These are phyloP conservation scores for Phytopythium boreale DNA, from an alignment of 352 stramenopile genomes.

Conservation along the genomic window DNA sequence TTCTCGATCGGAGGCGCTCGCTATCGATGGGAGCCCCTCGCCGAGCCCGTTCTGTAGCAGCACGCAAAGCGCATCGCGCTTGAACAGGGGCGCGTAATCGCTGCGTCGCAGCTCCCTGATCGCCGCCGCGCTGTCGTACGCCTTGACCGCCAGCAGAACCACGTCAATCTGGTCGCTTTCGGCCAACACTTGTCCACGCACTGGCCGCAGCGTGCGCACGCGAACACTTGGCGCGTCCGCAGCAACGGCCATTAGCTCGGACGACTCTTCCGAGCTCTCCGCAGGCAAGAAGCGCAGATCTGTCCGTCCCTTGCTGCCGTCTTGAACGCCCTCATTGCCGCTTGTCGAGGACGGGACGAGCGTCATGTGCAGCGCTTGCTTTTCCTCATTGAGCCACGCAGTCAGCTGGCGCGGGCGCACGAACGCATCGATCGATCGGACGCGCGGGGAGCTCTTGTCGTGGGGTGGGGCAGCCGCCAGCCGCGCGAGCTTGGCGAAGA, in stretches of 20 bases:
- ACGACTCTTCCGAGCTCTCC: not conserved
- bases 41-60: conserved; percentile 70
- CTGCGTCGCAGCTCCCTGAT: conserved; percentile 32
- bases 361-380: conserved; percentile 1
- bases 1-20: not conserved
- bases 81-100: conserved; percentile 29
- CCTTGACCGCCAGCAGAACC: conserved; percentile 65
- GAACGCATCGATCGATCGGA: conserved; percentile 38
- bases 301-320: not conserved
- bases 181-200: not conserved
- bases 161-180: conserved; percentile 38
- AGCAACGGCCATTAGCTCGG: conserved; percentile 6
- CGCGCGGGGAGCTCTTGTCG: not conserved
- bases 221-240: conserved; percentile 21
- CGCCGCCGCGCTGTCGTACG: conserved; percentile 46
- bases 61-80: conserved; percentile 47
- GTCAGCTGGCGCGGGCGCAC: conserved; percentile 45
- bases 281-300: not conserved
- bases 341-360: not conserved
- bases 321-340: not conserved
- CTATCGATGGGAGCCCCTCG: conserved; percentile 9
- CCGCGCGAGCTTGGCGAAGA: conserved; percentile 51
- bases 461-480: conserved; percentile 15
- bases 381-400: conserved; percentile 13
- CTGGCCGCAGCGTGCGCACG: conserved; percentile 25